A percentile compares a stretch with the other conserved stretches of the same genome.
phyloP scores from a whole-genome alignment of 2,329 filamentous ascomycete species.

The Nannizzia gypsea region DNA sequence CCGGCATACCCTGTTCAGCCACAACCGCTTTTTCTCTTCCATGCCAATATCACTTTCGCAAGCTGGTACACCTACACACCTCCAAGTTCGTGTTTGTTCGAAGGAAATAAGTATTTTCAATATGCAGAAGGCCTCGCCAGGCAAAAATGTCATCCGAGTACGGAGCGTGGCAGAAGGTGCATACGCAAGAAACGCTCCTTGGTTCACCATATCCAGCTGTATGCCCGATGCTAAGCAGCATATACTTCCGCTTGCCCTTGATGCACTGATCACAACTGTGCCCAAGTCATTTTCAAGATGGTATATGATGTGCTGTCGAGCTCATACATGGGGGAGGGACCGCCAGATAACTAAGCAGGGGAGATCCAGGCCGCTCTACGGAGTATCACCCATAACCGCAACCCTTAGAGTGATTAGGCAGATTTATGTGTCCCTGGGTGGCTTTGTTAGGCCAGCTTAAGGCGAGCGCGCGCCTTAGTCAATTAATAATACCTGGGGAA shows the following conservation, averaged over 20 bases:
- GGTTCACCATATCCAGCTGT: neutral
- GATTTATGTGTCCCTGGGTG: neutral
- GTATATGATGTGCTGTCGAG: neutral
- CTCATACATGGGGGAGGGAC: neutral
- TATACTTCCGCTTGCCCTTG: neutral
- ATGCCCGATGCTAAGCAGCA: neutral
- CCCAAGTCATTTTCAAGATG: neutral
- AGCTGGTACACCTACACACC: too few species aligned
- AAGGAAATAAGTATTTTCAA: neutral
- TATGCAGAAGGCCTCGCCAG: neutral
- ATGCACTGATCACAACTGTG: neutral
- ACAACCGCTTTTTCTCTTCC: neutral
- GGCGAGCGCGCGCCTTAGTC: neutral
- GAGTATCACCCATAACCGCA: neutral
- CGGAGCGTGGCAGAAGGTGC: neutral
- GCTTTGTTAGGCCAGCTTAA: neutral
- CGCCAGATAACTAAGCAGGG: neutral
- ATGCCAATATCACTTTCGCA: neutral
- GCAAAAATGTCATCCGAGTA: neutral
- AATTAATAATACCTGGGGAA: neutral
- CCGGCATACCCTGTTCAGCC: neutral
- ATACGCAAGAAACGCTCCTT: neutral
- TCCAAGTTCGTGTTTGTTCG: neutral
- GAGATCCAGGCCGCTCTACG: neutral
- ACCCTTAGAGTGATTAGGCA: neutral